Percentiles rank a stretch among this genome's conserved stretches.
phyloP scores from a whole-genome alignment of 1,284 basidiomycete genomes.

The Tylopilus orsonianus region DNA sequence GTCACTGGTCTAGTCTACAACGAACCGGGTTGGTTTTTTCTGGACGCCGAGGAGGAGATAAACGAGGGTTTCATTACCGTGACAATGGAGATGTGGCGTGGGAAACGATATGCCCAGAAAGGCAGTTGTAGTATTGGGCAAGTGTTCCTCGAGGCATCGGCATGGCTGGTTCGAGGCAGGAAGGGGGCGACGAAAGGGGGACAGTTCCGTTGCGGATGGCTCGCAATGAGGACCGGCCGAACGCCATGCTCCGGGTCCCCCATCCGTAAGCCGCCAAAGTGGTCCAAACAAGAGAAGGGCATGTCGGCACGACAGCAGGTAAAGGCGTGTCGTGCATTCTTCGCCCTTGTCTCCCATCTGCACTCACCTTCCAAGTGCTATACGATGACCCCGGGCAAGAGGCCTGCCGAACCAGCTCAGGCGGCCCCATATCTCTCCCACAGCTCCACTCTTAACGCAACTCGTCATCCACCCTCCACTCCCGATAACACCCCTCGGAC shows the following conservation, averaged over 20 bases:
- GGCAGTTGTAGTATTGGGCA: slow-evolving; percentile 25
- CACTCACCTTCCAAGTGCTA: slow-evolving; percentile 35
- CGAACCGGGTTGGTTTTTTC: slow-evolving; percentile 7
- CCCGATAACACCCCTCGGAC: slow-evolving; percentile 54
- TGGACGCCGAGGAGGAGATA: background rate
- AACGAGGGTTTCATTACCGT: slow-evolving; percentile 25
- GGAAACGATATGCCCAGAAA: slow-evolving; percentile 12
- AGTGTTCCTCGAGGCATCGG: slow-evolving; percentile 32
- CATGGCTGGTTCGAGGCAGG: slow-evolving; percentile 20
- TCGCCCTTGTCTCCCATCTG: slow-evolving; percentile 39
- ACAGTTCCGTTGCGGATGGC: slow-evolving; percentile 23
- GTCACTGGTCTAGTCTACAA: background rate
- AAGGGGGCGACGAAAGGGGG: slow-evolving; percentile 16
- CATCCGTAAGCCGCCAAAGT: slow-evolving; percentile 30
- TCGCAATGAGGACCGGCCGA: slow-evolving; percentile 30
- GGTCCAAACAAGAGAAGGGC: slow-evolving; percentile 34
- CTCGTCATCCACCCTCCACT: slow-evolving; percentile 48
- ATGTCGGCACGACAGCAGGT: slow-evolving; percentile 36
- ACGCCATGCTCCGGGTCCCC: slow-evolving; percentile 15
- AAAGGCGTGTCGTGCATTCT: slow-evolving; percentile 38
- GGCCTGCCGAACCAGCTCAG: slow-evolving; percentile 31
- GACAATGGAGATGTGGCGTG: slow-evolving; percentile 21
- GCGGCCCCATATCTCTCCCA: slow-evolving; percentile 51
- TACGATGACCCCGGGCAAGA: slow-evolving; percentile 38
- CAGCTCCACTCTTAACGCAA: slow-evolving; percentile 53